Evolutionary conservation across 129 eudicot genomes (phyloP), one percentile per base, ranked within the genome.

Genomic region (Silybum marianum): DNA sequence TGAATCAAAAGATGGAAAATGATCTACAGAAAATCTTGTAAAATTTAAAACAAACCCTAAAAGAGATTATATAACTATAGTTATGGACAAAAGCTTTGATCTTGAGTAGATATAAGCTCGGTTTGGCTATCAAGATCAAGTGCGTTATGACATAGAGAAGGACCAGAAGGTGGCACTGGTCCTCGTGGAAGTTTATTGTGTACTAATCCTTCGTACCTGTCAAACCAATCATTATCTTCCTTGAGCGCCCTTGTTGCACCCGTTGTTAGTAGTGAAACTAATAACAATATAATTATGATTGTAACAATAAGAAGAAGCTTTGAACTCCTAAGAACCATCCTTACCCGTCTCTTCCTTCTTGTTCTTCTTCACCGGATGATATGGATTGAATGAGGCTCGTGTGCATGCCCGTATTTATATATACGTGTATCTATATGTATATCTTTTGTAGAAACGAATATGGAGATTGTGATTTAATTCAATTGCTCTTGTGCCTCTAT

Each of bases 111-210:
- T 40, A 21, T 21, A 13, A 51, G 73, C 60, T 85, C 67, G 9
- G 46, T 24, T 67, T 85, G 82, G 23, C 19, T 80, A 42, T 70
- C 73, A 38, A 79, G 89, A 73, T 77, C 81, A 75, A 89, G 70
- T 9, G 77, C 83, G 82, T 89, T 89, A 77, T 89, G 93, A 66
- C 93, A 89, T 23, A 67, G 76, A 28, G 93, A 89, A 21, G 93
- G 90, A 62, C 84, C 90, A 1, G 93, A 89, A 72, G 93, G 93
- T 9, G 93, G 93, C 23, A 89, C 93, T 23, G 89, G 90, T 25
- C 89, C 93, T 82, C 90, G 81, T 11, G 93, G 93, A 36, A 89
- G 89, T 74, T 34, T 78, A 30, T 63, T 67, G 75, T 75, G 78
- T 6, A 89, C 7, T 73, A 89, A 82, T 32, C 73, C 34, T 36